Evolutionary conservation across 2,329 filamentous ascomycete genomes (phyloP), one percentile per base, ranked within the genome.

Genomic region (Biscogniauxia marginata): DNA sequence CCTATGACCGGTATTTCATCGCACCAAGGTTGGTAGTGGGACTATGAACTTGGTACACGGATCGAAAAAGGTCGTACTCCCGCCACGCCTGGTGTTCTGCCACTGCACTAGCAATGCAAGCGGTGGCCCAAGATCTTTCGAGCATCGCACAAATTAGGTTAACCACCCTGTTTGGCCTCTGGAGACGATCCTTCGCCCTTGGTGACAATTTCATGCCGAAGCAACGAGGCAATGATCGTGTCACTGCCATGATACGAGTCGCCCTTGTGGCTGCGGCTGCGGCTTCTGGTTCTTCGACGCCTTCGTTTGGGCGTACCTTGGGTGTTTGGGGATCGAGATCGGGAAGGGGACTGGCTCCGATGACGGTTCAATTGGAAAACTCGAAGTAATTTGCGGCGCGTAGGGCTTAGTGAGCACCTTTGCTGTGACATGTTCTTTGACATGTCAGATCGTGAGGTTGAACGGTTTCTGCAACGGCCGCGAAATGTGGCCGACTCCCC

Each of bases 301-400:
- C 73, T 66, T 51, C 68, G 64, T 55, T 69, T 68, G 16, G 69
- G 57, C 19, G 58, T 49, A 24, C 63, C 64, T 19, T 67, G 63
- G 5, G 56, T 39, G 7, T 65, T 61, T 6, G 62, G 60, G 7
- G 67, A 70, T n/a, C 63, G 65, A 19, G 74, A 75, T 39, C 74
- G 65, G 20, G 74, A 75, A 9, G 74, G 74, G 49, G 73, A 73
- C 58, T 79, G 77, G 60, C 77, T 77, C 19, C 78, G 75, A 44
- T 76, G 74, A 30, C 70, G 70, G 24, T 73, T 71, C 4, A 75
- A 68, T 13, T 78, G 71, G 11, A 75, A 68, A 44, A 74, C 73
- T 54, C 74, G 72, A 16, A 78, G 71, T 18, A 79, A 64, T 25
- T 75, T 72, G 34, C 74, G 73, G 55, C 73, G 73, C 23, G 73